Evolutionary conservation across 257 asterid genomes (phyloP).

Genomic region (Fraxinus excelsior): DNA sequence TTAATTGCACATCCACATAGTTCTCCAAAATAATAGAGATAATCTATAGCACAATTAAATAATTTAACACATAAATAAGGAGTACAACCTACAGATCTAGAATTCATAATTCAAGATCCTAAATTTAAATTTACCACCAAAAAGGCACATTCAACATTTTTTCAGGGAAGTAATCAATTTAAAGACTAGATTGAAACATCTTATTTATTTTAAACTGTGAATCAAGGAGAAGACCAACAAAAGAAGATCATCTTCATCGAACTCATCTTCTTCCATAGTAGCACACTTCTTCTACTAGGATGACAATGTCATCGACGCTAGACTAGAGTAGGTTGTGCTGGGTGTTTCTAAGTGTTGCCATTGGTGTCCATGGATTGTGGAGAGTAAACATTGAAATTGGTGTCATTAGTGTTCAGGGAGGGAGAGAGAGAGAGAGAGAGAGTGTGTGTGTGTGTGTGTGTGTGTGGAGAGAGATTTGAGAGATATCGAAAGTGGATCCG

Average conservation of each 20-base stretch:
- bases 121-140: not conserved
- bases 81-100: not conserved
- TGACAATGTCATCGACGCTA: no score
- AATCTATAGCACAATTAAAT: constrained; percentile 36
- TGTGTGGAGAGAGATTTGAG: no score
- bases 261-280: no score
- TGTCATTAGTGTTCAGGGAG: no score
- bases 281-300: no score
- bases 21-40: constrained; percentile 52
- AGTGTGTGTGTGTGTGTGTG: no score
- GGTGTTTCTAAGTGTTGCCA: no score
- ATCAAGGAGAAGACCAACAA: not conserved
- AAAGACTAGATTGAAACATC: not conserved
- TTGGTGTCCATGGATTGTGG: no score
- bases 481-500: no score
- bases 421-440: no score
- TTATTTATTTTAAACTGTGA: not conserved
- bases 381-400: no score
- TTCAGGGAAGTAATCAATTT: not conserved
- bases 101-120: not conserved
- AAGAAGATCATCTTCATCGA: constrained; percentile 18
- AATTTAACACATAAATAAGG: constrained; percentile 5
- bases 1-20: constrained; percentile 32
- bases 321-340: no score
- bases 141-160: not conserved